Percentiles rank a stretch among this genome's conserved stretches.
Conservation (phyloP, 2,329 filamentous ascomycete species). For the Lachnellula arida region DNA sequence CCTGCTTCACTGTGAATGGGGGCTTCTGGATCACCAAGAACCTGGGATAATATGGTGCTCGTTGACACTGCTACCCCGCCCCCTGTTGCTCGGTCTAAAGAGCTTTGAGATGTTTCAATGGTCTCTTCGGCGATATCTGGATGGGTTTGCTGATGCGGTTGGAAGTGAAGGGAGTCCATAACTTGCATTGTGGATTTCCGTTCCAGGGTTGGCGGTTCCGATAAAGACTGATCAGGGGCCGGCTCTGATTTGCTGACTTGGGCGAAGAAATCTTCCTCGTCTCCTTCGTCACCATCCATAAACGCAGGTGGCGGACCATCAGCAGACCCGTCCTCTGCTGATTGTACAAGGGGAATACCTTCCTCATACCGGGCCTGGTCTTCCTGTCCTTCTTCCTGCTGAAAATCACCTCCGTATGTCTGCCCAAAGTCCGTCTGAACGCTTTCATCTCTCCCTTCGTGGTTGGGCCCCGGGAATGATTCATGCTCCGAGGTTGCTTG, state of each 20-base stretch:
- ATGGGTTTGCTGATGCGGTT: constrained; percentile 20
- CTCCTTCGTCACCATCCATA: constrained; percentile 33
- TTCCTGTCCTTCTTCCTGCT: constrained; percentile 42
- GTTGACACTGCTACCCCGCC: constrained; percentile 25
- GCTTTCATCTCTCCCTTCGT: constrained; percentile 1
- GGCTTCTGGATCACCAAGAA: constrained; percentile 25
- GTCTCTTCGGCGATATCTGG: constrained; percentile 16
- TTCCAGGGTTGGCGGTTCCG: constrained; percentile 39
- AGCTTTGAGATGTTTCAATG: constrained; percentile 13
- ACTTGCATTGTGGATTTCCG: constrained; percentile 69
- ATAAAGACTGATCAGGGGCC: constrained; percentile 20
- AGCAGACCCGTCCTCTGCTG: constrained; percentile 24
- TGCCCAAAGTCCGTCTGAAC: constrained; percentile 14
- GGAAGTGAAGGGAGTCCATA: constrained; percentile 45
- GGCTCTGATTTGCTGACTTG: constrained; percentile 28
- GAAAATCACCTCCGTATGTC: constrained; percentile 23
- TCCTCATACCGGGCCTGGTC: constrained; percentile 58
- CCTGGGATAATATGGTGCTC: constrained; percentile 25
- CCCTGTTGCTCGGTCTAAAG: constrained; percentile 19
- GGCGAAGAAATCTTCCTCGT: constrained; percentile 56
- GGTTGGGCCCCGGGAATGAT: not conserved
- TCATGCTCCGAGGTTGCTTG: constrained; percentile 23
- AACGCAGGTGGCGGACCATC: constrained; percentile 34
- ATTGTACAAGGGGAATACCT: constrained; percentile 58
- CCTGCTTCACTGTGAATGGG: constrained; percentile 22